These are phyloP conservation scores for Sclerotiophoma versabilis DNA, from an alignment of 2,329 filamentous ascomycete genomes.

Conservation along the genomic window DNA sequence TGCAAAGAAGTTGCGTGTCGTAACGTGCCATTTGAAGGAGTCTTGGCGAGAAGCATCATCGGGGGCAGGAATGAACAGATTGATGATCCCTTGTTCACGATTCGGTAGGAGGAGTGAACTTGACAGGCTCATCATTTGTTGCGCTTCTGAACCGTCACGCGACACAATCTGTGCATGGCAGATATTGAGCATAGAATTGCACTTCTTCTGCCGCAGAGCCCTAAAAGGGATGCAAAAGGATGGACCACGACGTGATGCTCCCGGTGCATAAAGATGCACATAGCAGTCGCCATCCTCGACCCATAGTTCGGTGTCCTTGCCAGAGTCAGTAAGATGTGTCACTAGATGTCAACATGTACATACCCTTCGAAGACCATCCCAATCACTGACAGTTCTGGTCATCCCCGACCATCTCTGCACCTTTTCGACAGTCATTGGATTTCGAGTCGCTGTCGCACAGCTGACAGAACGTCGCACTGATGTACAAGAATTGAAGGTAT, in stretches of 20 bases:
- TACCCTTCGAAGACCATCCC: constrained; percentile 58
- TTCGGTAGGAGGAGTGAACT: constrained; percentile 51
- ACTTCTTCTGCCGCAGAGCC: constrained; percentile 64
- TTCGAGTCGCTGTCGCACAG: constrained; percentile 24
- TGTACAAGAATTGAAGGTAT: background rate
- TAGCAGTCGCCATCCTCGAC: constrained; percentile 71
- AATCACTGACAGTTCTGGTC: constrained; percentile 44
- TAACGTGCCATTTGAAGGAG: constrained; percentile 68
- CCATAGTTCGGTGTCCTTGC: constrained; percentile 76
- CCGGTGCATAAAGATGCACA: constrained; percentile 71
- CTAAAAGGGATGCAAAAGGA: constrained; percentile 71
- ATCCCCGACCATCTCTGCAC: constrained; percentile 46
- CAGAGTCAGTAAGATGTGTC: background rate
- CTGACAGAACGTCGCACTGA: constrained; percentile 27
- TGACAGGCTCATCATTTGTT: constrained; percentile 23
- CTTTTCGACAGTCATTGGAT: constrained; percentile 29
- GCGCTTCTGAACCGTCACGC: constrained; percentile 12
- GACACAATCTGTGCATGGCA: constrained; percentile 47
- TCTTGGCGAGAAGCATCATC: constrained; percentile 60
- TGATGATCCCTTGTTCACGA: constrained; percentile 47
- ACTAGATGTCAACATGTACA: constrained; percentile 22
- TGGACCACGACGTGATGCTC: constrained; percentile 69
- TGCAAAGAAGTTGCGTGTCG: constrained; percentile 78
- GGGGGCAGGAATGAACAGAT: constrained; percentile 76
- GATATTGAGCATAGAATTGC: constrained; percentile 65